Evolutionary conservation across 192 early-diverging fungal genomes (phyloP).

Genomic region (Lobosporangium transversale): DNA sequence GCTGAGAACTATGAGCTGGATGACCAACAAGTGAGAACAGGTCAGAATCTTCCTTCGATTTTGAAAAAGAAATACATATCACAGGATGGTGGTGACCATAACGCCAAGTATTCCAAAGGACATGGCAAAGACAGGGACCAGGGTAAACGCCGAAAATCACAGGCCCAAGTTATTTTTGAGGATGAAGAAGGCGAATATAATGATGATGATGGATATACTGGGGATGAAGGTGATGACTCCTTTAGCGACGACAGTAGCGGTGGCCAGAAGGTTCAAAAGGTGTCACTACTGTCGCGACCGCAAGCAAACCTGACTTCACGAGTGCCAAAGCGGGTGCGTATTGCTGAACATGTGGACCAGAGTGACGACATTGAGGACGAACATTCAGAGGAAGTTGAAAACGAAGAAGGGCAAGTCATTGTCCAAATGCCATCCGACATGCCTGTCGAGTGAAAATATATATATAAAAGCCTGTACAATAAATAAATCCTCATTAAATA

Average conservation of each 20-base stretch:
- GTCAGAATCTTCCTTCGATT: slow-evolving; percentile 34
- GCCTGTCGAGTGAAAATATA: slow-evolving; percentile 4
- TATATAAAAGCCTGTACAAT: no score
- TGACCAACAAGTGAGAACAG: slow-evolving; percentile 12
- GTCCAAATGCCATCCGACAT: slow-evolving; percentile 17
- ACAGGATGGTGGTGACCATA: background rate
- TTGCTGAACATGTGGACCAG: slow-evolving; percentile 6
- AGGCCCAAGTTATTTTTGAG: slow-evolving; percentile 44
- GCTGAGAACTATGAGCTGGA: slow-evolving; percentile 35
- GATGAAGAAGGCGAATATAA: slow-evolving; percentile 15
- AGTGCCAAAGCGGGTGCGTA: slow-evolving; percentile 13
- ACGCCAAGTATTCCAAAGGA: background rate
- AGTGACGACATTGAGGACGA: background rate
- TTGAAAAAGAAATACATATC: slow-evolving; percentile 39
- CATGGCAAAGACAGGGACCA: no score
- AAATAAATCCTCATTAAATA: background rate
- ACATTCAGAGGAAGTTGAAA: slow-evolving; percentile 9
- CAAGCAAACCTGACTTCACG: slow-evolving; percentile 20
- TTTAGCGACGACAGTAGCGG: slow-evolving; percentile 8
- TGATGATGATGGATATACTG: background rate
- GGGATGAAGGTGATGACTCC: slow-evolving; percentile 1
- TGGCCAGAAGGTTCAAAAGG: slow-evolving; percentile 10
- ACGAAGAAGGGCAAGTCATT: slow-evolving; percentile 32
- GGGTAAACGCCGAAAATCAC: no score
- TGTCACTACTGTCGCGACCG: slow-evolving; percentile 25